phyloP scores from a whole-genome alignment of 2,329 filamentous ascomycete species.

The Lachnellula hyalina region DNA sequence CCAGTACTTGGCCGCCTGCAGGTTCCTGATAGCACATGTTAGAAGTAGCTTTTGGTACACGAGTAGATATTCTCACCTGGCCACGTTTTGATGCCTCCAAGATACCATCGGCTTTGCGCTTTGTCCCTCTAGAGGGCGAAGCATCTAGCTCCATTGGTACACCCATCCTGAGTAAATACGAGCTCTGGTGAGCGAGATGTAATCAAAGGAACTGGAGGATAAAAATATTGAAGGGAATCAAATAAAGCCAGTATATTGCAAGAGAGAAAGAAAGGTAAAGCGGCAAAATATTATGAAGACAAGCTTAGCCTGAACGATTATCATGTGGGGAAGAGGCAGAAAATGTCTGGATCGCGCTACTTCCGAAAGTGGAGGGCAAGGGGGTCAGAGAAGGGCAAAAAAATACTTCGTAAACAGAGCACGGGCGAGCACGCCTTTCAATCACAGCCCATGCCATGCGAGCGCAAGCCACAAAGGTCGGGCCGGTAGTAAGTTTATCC shows the following conservation, averaged over 20 bases:
- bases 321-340: not conserved
- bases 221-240: not conserved
- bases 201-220: too few species aligned
- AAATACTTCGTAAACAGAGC: too few species aligned
- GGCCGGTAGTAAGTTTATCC: too few species aligned
- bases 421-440: constrained; percentile 1
- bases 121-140: constrained; percentile 18
- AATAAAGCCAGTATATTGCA: not conserved
- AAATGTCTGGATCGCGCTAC: not conserved
- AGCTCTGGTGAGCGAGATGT: not conserved
- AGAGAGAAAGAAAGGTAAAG: not conserved
- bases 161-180: constrained; percentile 17
- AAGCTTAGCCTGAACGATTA: constrained; percentile 5
- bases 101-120: constrained; percentile 25
- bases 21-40: constrained; percentile 20
- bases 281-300: constrained; percentile 6
- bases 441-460: too few species aligned
- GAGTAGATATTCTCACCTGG: constrained; percentile 10
- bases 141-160: constrained; percentile 24
- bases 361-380: not conserved
- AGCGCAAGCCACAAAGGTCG: too few species aligned
- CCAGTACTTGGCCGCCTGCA: constrained; percentile 22
- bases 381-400: not conserved
- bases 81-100: constrained; percentile 15
- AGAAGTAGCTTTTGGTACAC: not conserved